phyloP scores from a whole-genome alignment of 306 rosid genomes.

The Pueraria montana region DNA sequence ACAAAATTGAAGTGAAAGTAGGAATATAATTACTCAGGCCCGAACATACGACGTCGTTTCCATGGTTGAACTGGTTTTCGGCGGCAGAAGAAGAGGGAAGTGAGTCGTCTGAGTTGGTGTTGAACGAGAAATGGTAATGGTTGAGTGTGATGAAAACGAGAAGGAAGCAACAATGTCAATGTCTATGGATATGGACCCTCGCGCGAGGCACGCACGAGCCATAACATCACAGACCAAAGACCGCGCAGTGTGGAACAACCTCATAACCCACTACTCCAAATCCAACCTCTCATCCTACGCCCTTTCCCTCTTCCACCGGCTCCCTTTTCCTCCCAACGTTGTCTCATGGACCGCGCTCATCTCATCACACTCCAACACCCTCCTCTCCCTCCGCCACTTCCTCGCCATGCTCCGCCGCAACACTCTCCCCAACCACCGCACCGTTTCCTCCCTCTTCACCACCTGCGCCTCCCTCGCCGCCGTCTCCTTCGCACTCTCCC shows the following conservation, averaged over 20 bases:
- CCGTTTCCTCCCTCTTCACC: constrained; percentile 73
- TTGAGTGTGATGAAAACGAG: neutral
- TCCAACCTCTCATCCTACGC: constrained; percentile 58
- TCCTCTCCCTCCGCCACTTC: constrained; percentile 68
- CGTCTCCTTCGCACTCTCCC: constrained; percentile 67
- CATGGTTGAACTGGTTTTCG: no score
- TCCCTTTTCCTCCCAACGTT: constrained; percentile 77
- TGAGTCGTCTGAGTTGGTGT: no score
- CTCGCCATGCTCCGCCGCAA: constrained; percentile 86
- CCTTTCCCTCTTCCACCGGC: constrained; percentile 62
- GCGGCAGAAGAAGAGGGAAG: no score
- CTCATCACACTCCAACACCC: constrained; percentile 68
- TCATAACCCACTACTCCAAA: constrained; percentile 72
- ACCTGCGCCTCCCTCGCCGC: constrained; percentile 71
- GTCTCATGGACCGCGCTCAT: constrained; percentile 87
- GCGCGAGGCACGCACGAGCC: constrained; percentile 66
- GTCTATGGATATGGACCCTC: constrained; percentile 56
- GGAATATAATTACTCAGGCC: no score
- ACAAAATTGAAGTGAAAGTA: no score
- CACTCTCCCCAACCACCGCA: constrained; percentile 77
- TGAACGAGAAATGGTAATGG: no score
- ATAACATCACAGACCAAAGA: constrained; percentile 50
- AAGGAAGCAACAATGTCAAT: neutral
- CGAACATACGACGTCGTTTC: no score
- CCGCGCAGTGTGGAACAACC: constrained; percentile 59